A percentile compares a stretch with the other conserved stretches of the same genome.
Conservation (phyloP, 176 grass and related monocot species). For the Melocanna baccifera region DNA sequence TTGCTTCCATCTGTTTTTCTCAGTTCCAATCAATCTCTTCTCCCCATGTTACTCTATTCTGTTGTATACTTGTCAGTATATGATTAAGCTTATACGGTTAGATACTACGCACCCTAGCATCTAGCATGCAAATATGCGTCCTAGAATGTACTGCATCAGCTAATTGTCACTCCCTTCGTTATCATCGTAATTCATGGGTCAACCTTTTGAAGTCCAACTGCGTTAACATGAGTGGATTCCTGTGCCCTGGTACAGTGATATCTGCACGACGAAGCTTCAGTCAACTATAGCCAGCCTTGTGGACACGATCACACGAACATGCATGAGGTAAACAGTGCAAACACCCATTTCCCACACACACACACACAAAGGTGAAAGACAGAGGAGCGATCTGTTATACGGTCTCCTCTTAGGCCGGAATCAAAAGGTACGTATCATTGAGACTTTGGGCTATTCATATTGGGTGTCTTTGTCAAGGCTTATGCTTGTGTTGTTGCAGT, state of each 20-base stretch:
- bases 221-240: background rate
- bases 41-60: constrained; percentile 22
- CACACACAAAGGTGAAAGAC: background rate
- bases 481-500: too few species aligned
- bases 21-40: background rate
- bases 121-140: background rate
- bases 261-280: background rate
- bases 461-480: too few species aligned
- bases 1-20: background rate
- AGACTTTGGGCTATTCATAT: too few species aligned
- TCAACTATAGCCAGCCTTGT: background rate
- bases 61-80: background rate
- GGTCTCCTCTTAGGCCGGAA: background rate
- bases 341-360: background rate
- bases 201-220: constrained; percentile 20
- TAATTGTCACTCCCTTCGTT: constrained; percentile 26
- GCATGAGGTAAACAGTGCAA: background rate
- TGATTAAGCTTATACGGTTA: background rate
- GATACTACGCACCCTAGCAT: background rate
- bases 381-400: background rate
- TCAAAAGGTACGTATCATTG: background rate
- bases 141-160: background rate
- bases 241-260: background rate
- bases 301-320: background rate
- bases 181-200: constrained; percentile 27